Evolutionary conservation across 352 stramenopile species (phyloP).

Genomic region (Aphanomyces cochlioides): DNA sequence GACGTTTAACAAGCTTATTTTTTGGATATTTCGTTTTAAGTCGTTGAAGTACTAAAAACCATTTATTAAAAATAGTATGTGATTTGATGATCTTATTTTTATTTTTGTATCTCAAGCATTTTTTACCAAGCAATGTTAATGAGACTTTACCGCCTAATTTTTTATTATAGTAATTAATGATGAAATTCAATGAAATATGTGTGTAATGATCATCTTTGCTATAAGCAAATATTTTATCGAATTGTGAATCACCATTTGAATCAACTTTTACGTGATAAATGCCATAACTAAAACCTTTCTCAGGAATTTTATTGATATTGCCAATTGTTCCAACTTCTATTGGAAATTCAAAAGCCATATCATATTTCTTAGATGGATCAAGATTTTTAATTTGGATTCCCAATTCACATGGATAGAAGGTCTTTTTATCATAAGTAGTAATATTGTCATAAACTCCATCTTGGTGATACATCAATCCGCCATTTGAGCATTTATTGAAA

Average conservation of each 20-base stretch:
- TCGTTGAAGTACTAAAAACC: neutral
- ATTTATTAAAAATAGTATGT: conserved; percentile 3
- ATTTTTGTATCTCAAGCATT: conserved; percentile 17
- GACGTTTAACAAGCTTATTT: conserved; percentile 1
- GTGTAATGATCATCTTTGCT: conserved; percentile 8
- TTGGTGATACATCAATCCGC: neutral
- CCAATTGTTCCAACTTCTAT: neutral
- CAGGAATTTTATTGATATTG: conserved; percentile 14
- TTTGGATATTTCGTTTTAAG: conserved; percentile 22
- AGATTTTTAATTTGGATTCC: neutral
- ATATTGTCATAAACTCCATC: conserved; percentile 16
- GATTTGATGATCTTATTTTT: conserved; percentile 10
- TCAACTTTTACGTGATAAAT: conserved; percentile 14
- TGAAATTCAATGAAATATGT: conserved; percentile 1
- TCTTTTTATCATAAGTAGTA: conserved; percentile 13
- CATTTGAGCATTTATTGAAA: neutral
- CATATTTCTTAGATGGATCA: too few relatives aligned
- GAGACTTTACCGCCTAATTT: neutral
- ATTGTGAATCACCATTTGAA: conserved; percentile 4
- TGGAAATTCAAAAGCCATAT: conserved; percentile 9
- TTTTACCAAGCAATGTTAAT: neutral
- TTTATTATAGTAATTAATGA: neutral
- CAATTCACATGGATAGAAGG: conserved; percentile 12
- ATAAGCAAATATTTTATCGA: neutral
- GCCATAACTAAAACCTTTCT: neutral